phyloP scores from a whole-genome alignment of 2,329 filamentous ascomycete species.

The Cordyceps cateniannulata region DNA sequence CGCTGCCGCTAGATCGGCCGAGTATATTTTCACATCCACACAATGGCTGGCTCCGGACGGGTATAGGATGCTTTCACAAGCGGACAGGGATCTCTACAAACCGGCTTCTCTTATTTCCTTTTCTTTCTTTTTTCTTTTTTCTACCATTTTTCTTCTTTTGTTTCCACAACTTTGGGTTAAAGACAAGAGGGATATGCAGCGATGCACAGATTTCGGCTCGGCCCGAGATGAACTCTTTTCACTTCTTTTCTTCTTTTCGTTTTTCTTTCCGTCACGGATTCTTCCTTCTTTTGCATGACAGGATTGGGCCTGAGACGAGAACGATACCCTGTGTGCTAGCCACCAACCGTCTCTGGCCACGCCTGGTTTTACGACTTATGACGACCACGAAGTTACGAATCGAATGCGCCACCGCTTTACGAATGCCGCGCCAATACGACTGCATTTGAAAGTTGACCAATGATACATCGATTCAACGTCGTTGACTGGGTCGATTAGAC shows the following conservation, averaged over 20 bases:
- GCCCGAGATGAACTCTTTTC: conserved; percentile 41
- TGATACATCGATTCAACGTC: conserved; percentile 6
- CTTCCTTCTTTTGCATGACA: neutral
- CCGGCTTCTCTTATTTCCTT: conserved; percentile 32
- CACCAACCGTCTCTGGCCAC: conserved; percentile 6
- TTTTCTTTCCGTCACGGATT: conserved; percentile 19
- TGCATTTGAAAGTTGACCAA: conserved; percentile 11
- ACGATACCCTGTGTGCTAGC: conserved; percentile 10
- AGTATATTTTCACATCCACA: conserved; percentile 36
- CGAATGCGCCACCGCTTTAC: conserved; percentile 5
- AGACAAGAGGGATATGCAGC: conserved; percentile 58
- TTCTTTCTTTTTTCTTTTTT: conserved; percentile 21
- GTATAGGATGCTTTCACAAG: conserved; percentile 46
- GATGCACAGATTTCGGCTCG: conserved; percentile 51
- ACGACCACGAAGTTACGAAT: conserved; percentile 15
- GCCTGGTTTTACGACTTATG: conserved; percentile 10
- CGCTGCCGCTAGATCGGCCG: conserved; percentile 45
- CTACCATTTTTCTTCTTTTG: conserved; percentile 24
- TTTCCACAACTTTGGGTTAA: conserved; percentile 26
- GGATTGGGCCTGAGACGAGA: conserved; percentile 4
- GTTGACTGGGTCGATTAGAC: neutral
- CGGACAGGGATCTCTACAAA: conserved; percentile 40
- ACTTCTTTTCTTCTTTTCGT: conserved; percentile 32
- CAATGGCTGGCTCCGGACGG: conserved; percentile 50
- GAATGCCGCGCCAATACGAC: conserved; percentile 1